Evolutionary conservation across 306 rosid species (phyloP), one percentile per base, ranked within the genome.

Genomic region (Vicia villosa): DNA sequence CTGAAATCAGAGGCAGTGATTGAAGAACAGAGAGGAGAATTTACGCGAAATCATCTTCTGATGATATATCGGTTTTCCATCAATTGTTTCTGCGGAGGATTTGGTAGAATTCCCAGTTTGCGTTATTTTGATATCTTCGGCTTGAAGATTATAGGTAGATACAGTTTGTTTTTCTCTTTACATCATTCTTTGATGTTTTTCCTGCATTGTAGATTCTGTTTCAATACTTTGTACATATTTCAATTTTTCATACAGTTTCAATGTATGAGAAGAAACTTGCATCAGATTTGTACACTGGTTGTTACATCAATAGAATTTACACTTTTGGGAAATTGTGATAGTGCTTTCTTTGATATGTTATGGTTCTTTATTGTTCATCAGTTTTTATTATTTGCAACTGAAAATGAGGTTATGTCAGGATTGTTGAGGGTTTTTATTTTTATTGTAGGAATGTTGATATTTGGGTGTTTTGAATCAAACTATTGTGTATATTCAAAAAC

Each of bases 181-280:
- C 83, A 77, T 83, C 80, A 82, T 78, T 79, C 85, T 83, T 77
- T 79, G 91, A 83, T 81, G 88, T 72, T n/a, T 17, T 77, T 61
- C 56, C 14, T 74, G 63, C 10, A 4, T 68, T 61, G 62, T 54
- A 43, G 65, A 55, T 0, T 42, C 6, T 8, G 32, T 50, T 58
- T 50, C 34, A 60, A 32, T 20, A 21, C 50, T 5, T 19, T 87
- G 92, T 87, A 84, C 26, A 80, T 72, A 84, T 22, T 28, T 58
- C 30, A 51, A 20, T 20, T 49, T 50, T 13, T 41, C 14, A 14
- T 26, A 51, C 24, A n/a, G 11, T 70, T 66, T 70, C 43, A 19
- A 61, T 55, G 32, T 14, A 55, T 74, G 59, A 8, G 19, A 47
- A 64, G 14, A 67, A 65, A 74, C 8, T 50, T 50, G 26, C 14